Evolutionary conservation across 2,329 filamentous ascomycete genomes (phyloP), one percentile per base, ranked within the genome.

Genomic region (Phaeophleospora eucalypticola): DNA sequence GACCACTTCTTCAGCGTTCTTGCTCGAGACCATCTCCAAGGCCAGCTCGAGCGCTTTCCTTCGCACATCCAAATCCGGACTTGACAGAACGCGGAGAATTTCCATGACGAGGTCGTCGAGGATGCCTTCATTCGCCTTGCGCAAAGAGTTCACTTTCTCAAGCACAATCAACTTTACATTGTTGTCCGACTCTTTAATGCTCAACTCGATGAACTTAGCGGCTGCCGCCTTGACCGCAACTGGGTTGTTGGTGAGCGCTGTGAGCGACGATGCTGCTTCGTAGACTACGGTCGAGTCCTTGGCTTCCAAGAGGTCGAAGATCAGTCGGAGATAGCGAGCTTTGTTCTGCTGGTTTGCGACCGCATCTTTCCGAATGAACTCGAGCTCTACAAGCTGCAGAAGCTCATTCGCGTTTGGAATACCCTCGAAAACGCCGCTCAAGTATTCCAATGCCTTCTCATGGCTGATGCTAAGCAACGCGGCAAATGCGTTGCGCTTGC

Each of bases 101-200:
- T 98, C 93, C 93, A 98, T 97, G 3, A 87, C 89, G 40, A 97
- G 72, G 62, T 98, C 93, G 64, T 97, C 90, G 48, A 98, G 71
- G 16, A 97, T 83, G 43, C 90, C 90, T 64, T 93, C 87, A 59
- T 95, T 94, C 69, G 88, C 88, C 65, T 85, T 83, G 59, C 90
- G 81, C 53, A 96, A 70, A 61, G 91, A 84, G 61, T 95, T 86
- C 32, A 98, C 93, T 37, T 91, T 86, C 64, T 97, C 93, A 36
- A 98, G 78, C 16, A 98, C 93, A 59, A 98, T 98, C 37, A 98
- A 83, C 74, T 98, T 98, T 55, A 98, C 93, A 65, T 98, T 98
- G 76, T 98, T 98, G 68, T 98, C 93, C 0, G 93, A 85, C 71
- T 97, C 93, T 72, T 95, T 95, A 67, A 98, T 96, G 66, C 87